These are phyloP conservation scores for Globisporangium alternatum DNA, from an alignment of 352 stramenopile species.

Conservation along the genomic window DNA sequence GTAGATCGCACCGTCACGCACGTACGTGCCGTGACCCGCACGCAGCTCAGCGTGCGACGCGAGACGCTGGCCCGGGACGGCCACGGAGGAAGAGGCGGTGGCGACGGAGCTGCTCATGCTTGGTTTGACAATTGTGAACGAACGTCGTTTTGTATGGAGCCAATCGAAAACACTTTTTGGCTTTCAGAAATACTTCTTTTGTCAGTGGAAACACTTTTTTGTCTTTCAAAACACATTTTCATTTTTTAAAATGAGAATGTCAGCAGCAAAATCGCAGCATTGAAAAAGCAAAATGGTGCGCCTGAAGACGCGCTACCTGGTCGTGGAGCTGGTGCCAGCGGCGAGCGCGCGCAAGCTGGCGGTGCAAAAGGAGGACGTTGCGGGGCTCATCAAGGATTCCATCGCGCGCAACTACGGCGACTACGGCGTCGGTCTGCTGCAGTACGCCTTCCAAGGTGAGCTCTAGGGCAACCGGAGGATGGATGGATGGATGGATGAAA, in stretches of 20 bases:
- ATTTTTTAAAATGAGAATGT: too few species aligned
- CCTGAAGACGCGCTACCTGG: slow-evolving; percentile 74
- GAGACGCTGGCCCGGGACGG: slow-evolving; percentile 59
- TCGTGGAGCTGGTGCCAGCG: slow-evolving; percentile 45
- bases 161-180: not conserved
- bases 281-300: slow-evolving; percentile 48
- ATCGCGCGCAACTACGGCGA: slow-evolving; percentile 69
- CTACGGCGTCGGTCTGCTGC: slow-evolving; percentile 55
- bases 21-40: slow-evolving; percentile 50
- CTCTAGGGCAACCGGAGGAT: not conserved
- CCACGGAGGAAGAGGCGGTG: slow-evolving; percentile 18
- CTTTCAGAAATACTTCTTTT: not conserved
- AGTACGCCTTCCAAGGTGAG: slow-evolving; percentile 80
- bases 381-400: slow-evolving; percentile 52
- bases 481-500: not conserved
- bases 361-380: slow-evolving; percentile 62
- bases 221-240: not conserved
- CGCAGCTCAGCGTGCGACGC: slow-evolving; percentile 33
- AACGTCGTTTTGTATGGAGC: slow-evolving; percentile 19
- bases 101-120: slow-evolving; percentile 27
- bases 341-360: slow-evolving; percentile 37
- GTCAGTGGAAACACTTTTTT: too few species aligned
- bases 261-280: not conserved
- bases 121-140: slow-evolving; percentile 5
- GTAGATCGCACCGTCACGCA: slow-evolving; percentile 60